A percentile compares a stretch with the other conserved stretches of the same genome.
Evolutionary conservation across 805 yeast genomes (phyloP).

Genomic region (Candida lessepsii): DNA sequence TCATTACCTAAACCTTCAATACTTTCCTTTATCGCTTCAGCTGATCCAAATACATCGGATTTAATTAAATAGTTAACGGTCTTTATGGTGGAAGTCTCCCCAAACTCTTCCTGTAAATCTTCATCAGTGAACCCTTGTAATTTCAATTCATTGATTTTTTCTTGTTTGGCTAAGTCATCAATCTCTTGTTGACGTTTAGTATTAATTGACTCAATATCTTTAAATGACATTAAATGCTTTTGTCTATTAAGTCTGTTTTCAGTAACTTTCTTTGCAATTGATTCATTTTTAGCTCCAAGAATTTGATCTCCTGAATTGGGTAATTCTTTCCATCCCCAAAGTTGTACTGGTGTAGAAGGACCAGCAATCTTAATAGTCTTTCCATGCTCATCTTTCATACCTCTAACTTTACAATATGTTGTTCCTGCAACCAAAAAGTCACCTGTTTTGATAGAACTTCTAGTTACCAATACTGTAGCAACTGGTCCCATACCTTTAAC

Average conservation of each 20-base stretch:
- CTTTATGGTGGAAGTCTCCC: slow-evolving; percentile 20
- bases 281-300: slow-evolving; percentile 72
- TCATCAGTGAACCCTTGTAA: slow-evolving; percentile 58
- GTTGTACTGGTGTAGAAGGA: slow-evolving; percentile 88
- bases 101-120: slow-evolving; percentile 34
- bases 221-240: slow-evolving; percentile 53
- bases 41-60: slow-evolving; percentile 93
- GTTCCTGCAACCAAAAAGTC: slow-evolving; percentile 79
- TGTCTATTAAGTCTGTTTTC: slow-evolving; percentile 59
- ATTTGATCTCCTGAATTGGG: slow-evolving; percentile 91
- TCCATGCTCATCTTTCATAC: slow-evolving; percentile 73
- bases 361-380: slow-evolving; percentile 61
- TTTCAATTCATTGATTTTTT: slow-evolving; percentile 54
- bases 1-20: slow-evolving; percentile 82
- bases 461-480: slow-evolving; percentile 79
- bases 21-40: slow-evolving; percentile 87
- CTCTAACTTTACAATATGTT: slow-evolving; percentile 80
- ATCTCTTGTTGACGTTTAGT: slow-evolving; percentile 57
- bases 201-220: slow-evolving; percentile 70
- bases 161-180: slow-evolving; percentile 51
- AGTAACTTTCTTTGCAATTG: slow-evolving; percentile 71
- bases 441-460: slow-evolving; percentile 75
- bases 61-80: slow-evolving; percentile 65
- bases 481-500: slow-evolving; percentile 80
- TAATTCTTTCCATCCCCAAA: slow-evolving; percentile 91